Evolutionary conservation across 345 rosid species (phyloP).

Genomic region (Odontarrhena argentea): DNA sequence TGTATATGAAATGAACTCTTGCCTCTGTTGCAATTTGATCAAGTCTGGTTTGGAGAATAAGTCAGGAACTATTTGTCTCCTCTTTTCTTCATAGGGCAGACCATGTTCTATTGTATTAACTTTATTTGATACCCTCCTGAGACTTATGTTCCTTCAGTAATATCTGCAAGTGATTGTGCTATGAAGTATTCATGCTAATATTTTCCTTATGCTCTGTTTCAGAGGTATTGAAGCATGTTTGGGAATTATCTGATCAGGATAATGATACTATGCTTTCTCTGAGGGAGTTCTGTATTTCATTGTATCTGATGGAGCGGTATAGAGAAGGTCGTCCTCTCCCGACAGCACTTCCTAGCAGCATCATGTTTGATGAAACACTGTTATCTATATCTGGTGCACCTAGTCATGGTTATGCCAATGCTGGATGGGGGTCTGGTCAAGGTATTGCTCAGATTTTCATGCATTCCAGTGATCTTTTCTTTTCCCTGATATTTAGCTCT

Average conservation of each 20-base stretch:
- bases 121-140: conserved; percentile 21
- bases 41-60: conserved; percentile 10
- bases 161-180: conserved; percentile 21
- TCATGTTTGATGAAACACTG: conserved; percentile 83
- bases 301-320: conserved; percentile 92
- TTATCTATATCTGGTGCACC: conserved; percentile 85
- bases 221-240: conserved; percentile 96
- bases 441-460: conserved; percentile 52
- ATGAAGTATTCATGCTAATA: conserved; percentile 24
- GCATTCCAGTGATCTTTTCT: conserved; percentile 25
- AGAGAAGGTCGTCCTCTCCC: conserved; percentile 98
- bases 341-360: conserved; percentile 67
- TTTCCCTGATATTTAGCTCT: conserved; percentile 31
- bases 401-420: conserved; percentile 61
- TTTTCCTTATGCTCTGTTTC: conserved; percentile 39
- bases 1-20: conserved; percentile 2
- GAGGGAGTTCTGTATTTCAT: conserved; percentile 96
- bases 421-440: conserved; percentile 73
- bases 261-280: conserved; percentile 97
- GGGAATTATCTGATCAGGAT: conserved; percentile 99
- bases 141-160: conserved; percentile 19
- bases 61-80: background rate
- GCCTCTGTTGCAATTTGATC: conserved; percentile 20
- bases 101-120: conserved; percentile 17
- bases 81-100: conserved; percentile 20